Percentiles rank a stretch among this genome's conserved stretches.
Conservation (phyloP, 1,284 basidiomycete species). For the Leccinum pachyderme region DNA sequence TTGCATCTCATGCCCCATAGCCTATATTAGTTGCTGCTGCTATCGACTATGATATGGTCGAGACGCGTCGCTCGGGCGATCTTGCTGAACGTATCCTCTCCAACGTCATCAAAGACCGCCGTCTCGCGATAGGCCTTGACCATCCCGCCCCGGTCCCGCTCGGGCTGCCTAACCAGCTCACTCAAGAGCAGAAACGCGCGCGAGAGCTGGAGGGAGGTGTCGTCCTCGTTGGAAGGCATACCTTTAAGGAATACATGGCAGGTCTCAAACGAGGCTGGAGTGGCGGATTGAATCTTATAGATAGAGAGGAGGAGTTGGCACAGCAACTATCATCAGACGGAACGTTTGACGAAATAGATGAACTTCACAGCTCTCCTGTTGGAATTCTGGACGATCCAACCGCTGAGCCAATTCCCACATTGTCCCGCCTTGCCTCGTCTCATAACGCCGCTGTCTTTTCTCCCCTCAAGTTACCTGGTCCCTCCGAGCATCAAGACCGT, state of each 20-base stretch:
- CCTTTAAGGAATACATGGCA: slow-evolving; percentile 92
- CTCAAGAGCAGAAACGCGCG: slow-evolving; percentile 54
- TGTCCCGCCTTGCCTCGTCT: slow-evolving; percentile 40
- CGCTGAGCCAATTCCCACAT: slow-evolving; percentile 40
- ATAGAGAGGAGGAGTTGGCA: slow-evolving; percentile 76
- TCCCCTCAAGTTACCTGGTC: slow-evolving; percentile 35
- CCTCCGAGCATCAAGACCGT: slow-evolving; percentile 25
- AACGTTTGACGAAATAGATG: slow-evolving; percentile 69
- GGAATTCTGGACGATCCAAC: slow-evolving; percentile 31
- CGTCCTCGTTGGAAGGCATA: slow-evolving; percentile 86
- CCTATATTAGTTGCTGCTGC: slow-evolving; percentile 93
- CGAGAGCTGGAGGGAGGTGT: slow-evolving; percentile 80
- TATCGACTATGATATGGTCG: slow-evolving; percentile 85
- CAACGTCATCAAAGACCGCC: slow-evolving; percentile 64
- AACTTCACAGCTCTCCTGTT: slow-evolving; percentile 25
- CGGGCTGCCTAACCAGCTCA: slow-evolving; percentile 56
- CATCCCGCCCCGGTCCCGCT: slow-evolving; percentile 42
- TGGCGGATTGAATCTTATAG: slow-evolving; percentile 66
- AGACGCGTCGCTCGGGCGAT: slow-evolving; percentile 84
- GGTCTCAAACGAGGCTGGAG: slow-evolving; percentile 87
- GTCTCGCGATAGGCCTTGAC: slow-evolving; percentile 63
- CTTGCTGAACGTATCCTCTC: slow-evolving; percentile 76
- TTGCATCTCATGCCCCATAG: slow-evolving; percentile 40
- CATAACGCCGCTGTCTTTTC: slow-evolving; percentile 42
- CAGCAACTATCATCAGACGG: slow-evolving; percentile 69